These are phyloP conservation scores for Ichthyophthirius multifiliis DNA, from an alignment of 169 alveolate species.

Conservation along the genomic window DNA sequence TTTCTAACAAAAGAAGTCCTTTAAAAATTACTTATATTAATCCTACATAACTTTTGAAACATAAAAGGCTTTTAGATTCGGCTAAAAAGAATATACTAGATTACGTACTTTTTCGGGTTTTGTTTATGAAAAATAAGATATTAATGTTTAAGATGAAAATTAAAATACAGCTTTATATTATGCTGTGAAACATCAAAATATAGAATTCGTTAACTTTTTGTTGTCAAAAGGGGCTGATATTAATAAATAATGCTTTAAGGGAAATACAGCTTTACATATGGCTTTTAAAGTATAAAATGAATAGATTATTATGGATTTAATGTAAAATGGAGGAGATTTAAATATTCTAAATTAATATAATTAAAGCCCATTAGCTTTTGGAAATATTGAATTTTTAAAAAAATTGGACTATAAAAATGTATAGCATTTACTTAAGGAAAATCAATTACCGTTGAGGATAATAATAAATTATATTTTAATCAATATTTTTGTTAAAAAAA, in stretches of 20 bases:
- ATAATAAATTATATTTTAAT: no score
- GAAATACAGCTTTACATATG: constrained; percentile 31
- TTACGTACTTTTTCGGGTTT: no score
- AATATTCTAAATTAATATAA: constrained; percentile 11
- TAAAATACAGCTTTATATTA: constrained; percentile 12
- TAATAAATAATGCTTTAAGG: constrained; percentile 3
- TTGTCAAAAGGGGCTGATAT: constrained; percentile 16
- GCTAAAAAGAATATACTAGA: no score
- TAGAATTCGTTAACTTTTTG: not conserved
- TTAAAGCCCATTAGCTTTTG: constrained; percentile 23
- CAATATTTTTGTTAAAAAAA: no score
- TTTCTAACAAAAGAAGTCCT: no score
- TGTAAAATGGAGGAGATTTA: constrained; percentile 19
- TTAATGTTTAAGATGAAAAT: no score
- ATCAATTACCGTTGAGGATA: no score
- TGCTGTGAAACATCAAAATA: constrained; percentile 17
- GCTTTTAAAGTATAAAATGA: constrained; percentile 4
- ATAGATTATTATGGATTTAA: constrained; percentile 11
- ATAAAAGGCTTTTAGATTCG: no score
- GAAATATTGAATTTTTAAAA: not conserved
- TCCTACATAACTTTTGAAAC: no score
- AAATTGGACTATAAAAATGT: not conserved
- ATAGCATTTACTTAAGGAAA: no score
- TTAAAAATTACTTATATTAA: no score
- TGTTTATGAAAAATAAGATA: no score